phyloP scores from a whole-genome alignment of 176 grass and related monocot species.

The Triticum turgidum region DNA sequence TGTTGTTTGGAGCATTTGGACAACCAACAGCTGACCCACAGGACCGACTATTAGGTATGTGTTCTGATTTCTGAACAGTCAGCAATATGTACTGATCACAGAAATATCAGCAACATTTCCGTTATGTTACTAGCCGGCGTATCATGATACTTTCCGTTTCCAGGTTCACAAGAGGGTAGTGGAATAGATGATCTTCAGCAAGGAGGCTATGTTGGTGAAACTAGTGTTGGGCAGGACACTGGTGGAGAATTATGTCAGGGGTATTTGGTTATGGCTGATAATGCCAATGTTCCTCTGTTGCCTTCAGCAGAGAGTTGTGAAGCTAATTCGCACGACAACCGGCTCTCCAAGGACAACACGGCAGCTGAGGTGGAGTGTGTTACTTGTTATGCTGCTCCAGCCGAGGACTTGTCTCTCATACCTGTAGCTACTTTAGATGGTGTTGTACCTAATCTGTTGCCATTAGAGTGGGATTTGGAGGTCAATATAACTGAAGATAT shows the following conservation, averaged over 20 bases:
- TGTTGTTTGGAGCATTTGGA: slow-evolving; percentile 6
- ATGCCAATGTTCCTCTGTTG: not conserved
- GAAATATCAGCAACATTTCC: not conserved
- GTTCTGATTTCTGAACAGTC: not conserved
- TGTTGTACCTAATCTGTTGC: not conserved
- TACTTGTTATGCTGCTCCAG: not conserved
- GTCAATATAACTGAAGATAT: no score
- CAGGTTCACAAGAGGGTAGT: slow-evolving; percentile 17
- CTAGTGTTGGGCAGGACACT: not conserved
- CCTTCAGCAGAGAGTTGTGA: not conserved
- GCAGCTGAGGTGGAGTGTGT: not conserved
- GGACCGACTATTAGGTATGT: not conserved
- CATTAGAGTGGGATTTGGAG: not conserved
- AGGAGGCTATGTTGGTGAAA: not conserved
- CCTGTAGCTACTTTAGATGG: not conserved
- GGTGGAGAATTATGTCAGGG: not conserved
- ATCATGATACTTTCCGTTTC: not conserved
- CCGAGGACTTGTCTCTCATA: not conserved
- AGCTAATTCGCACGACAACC: not conserved
- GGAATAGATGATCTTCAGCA: not conserved
- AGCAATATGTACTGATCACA: not conserved
- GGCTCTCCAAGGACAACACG: not conserved
- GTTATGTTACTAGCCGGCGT: not conserved
- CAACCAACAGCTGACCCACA: no score
- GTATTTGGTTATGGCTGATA: not conserved